These are phyloP conservation scores for Tricholoma sp. DNA, from an alignment of 768 basidiomycete species.

Conservation along the genomic window DNA sequence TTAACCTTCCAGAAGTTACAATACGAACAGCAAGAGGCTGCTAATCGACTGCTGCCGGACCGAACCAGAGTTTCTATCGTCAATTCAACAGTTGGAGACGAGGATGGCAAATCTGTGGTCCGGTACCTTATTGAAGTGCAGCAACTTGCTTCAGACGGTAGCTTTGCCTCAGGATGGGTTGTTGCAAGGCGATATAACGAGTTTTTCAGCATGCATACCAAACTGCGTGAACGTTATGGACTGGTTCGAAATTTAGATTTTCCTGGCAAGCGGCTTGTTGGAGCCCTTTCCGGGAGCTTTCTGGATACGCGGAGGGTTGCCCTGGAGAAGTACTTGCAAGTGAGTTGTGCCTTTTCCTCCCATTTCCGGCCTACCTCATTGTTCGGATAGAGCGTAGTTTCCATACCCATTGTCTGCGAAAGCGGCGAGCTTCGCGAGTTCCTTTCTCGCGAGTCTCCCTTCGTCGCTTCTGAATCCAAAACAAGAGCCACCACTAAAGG, in stretches of 20 bases:
- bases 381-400: slow-evolving; percentile 55
- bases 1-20: slow-evolving; percentile 86
- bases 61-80: slow-evolving; percentile 83
- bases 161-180: slow-evolving; percentile 84
- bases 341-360: slow-evolving; percentile 26
- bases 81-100: slow-evolving; percentile 76
- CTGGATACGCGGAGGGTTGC: slow-evolving; percentile 75
- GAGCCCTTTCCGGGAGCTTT: slow-evolving; percentile 82
- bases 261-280: slow-evolving; percentile 89
- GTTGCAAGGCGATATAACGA: slow-evolving; percentile 93
- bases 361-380: background rate
- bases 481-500: slow-evolving; percentile 30
- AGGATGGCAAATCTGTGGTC: slow-evolving; percentile 85
- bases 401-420: slow-evolving; percentile 71
- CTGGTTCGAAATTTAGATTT: slow-evolving; percentile 74
- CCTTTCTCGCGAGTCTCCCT: slow-evolving; percentile 83
- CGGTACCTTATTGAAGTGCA: slow-evolving; percentile 91
- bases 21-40: slow-evolving; percentile 91
- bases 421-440: slow-evolving; percentile 80
- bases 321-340: slow-evolving; percentile 90
- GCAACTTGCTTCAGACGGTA: slow-evolving; percentile 76
- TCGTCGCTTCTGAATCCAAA: slow-evolving; percentile 54
- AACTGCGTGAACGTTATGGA: slow-evolving; percentile 70
- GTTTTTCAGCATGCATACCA: slow-evolving; percentile 85
- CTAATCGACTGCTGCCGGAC: slow-evolving; percentile 79